Conservation (phyloP, 352 stramenopile species). For the Lagenidium sp. region DNA sequence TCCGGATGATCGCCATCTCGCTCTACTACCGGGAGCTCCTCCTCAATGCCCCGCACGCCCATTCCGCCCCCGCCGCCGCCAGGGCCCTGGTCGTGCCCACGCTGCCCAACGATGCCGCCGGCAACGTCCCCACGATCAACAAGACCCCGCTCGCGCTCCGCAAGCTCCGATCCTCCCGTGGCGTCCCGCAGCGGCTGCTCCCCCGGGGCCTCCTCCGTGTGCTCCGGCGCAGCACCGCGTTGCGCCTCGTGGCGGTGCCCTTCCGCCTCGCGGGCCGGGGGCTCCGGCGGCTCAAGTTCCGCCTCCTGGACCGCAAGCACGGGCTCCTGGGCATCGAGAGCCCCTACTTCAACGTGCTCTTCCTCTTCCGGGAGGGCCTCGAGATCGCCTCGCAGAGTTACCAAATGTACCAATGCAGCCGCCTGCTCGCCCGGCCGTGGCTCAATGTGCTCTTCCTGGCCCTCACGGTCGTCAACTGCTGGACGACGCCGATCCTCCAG, state of each 20-base stretch:
- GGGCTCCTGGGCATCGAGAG: slow-evolving; percentile 13
- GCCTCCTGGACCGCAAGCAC: slow-evolving; percentile 10
- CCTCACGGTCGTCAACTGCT: slow-evolving; percentile 15
- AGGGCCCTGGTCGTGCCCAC: neutral
- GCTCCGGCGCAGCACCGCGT: slow-evolving; percentile 3
- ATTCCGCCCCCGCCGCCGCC: slow-evolving; percentile 2
- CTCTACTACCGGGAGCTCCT: slow-evolving; percentile 13
- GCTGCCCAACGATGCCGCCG: too few relatives aligned
- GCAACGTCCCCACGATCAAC: too few relatives aligned
- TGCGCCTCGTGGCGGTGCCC: too few relatives aligned
- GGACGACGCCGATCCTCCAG: slow-evolving; percentile 13
- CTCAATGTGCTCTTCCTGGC: slow-evolving; percentile 14
- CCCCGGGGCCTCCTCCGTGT: neutral
- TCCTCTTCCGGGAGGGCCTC: slow-evolving; percentile 9
- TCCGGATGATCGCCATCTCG: slow-evolving; percentile 22
- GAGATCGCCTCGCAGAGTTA: slow-evolving; percentile 16
- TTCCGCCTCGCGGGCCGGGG: too few relatives aligned
- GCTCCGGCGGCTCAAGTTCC: too few relatives aligned
- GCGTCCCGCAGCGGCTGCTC: too few relatives aligned
- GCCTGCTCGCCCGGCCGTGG: slow-evolving; percentile 9
- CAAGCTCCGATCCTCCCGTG: too few relatives aligned
- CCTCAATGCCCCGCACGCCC: slow-evolving; percentile 6
- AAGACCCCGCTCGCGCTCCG: too few relatives aligned
- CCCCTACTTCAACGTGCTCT: slow-evolving; percentile 12
- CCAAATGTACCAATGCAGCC: slow-evolving; percentile 16